Evolutionary conservation across 2,329 filamentous ascomycete genomes (phyloP).

Genomic region (Drechslera avenae): DNA sequence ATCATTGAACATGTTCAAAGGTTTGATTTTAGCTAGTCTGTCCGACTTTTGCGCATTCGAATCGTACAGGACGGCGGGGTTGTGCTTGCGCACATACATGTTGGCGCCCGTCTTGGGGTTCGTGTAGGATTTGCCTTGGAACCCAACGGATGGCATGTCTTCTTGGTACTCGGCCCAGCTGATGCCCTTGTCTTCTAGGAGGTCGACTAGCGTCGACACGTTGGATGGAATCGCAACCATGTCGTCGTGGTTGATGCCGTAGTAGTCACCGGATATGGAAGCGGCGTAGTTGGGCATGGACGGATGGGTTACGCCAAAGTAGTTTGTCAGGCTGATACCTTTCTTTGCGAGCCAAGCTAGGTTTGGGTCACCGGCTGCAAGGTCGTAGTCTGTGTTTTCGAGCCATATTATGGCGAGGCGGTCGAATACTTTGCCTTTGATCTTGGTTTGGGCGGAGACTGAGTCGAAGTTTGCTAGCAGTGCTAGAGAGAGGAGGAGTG

Average conservation of each 20-base stretch:
- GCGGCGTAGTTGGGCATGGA: conserved; percentile 79
- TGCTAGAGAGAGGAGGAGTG: conserved; percentile 17
- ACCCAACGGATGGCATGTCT: conserved; percentile 75
- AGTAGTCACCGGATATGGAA: conserved; percentile 71
- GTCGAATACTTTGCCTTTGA: conserved; percentile 74
- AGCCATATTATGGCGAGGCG: conserved; percentile 76
- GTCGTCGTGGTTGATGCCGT: conserved; percentile 72
- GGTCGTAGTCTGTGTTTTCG: conserved; percentile 74
- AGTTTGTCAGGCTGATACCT: conserved; percentile 65
- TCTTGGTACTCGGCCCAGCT: conserved; percentile 72
- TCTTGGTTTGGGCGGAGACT: conserved; percentile 55
- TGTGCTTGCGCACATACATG: conserved; percentile 85
- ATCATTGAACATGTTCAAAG: conserved; percentile 68
- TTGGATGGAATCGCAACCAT: conserved; percentile 57
- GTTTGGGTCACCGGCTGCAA: conserved; percentile 67
- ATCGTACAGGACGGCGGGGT: conserved; percentile 69
- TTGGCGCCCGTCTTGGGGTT: conserved; percentile 70
- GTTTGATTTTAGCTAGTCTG: conserved; percentile 74
- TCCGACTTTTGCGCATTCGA: conserved; percentile 63
- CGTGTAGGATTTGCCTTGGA: conserved; percentile 63
- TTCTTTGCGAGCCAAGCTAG: conserved; percentile 62
- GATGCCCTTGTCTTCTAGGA: conserved; percentile 51
- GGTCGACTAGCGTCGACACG: conserved; percentile 48
- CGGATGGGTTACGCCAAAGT: conserved; percentile 67
- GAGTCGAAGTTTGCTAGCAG: conserved; percentile 16